Base-by-base conservation (phyloP, 805 yeast species). In the Metahyphopichia silvanorum region DNA sequence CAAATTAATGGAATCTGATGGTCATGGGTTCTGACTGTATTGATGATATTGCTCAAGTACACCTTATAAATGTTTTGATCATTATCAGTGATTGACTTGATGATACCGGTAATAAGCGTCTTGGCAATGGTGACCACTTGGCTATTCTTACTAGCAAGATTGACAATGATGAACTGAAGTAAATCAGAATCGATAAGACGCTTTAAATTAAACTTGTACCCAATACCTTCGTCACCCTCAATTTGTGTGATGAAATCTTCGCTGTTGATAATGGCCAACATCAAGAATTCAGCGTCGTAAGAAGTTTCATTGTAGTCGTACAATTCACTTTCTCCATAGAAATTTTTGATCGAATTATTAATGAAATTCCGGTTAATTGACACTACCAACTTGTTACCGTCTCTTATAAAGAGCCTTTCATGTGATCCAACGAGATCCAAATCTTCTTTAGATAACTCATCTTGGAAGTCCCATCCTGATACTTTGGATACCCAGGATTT, bases 261-360 rank as follows among this genome's bases (percentile, higher is more conserved):
- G 44, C 79, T 83, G 51, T 79, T 82, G 22, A 82, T 51, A 4
- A 81, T 56, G 38, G 80, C 49, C 34, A 82, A 61, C 39, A 86
- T 53, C 22, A 88, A 45, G 47, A 88, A 86, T 47, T 82, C 79
- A n/a, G 79, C 71, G 49, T 86, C 91, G 53, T 88, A 85, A 5
- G 60, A 42, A 0, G 64, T 51, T 1, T 54, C 39, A 6, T 42
- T 40, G 27, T 60, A 60, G 2, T 42, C 34, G 21, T 54, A 47
- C 17, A 26, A 26, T 9, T 26, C 11, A 13, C 12, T 6, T 46
- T 40, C 4, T 46, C 36, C 13, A 33, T 32, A 20, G 43, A 37
- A 20, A 44, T 47, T 5, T 31, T 15, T 52, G 13, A 77, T 60
- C 0, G 86, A 63, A 34, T 76, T 76, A 3, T 51, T 53, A 25